These are phyloP conservation scores for Pseudozyma hubeiensis DNA, from an alignment of 1,284 basidiomycete genomes.

Conservation along the genomic window DNA sequence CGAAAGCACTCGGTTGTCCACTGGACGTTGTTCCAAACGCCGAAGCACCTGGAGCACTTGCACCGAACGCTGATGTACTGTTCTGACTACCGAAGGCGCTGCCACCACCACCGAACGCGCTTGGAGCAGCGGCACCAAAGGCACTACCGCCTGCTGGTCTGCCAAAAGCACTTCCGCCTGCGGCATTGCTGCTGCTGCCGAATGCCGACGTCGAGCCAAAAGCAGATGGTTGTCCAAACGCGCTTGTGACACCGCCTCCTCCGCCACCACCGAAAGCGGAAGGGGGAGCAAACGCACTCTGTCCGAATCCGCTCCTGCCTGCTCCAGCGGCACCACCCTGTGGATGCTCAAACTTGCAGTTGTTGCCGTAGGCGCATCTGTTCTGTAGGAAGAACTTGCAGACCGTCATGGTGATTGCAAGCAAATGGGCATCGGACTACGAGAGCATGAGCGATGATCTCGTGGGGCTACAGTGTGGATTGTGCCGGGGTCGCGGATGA, in stretches of 20 bases:
- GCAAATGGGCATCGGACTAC: too few relatives aligned
- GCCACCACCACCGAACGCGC: conserved; percentile 12
- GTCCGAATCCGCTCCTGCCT: conserved; percentile 34
- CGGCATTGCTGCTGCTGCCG: conserved; percentile 15
- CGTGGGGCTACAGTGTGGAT: too few relatives aligned
- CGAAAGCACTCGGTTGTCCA: conserved; percentile 18
- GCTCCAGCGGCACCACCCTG: conserved; percentile 26
- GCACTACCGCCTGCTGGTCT: conserved; percentile 21
- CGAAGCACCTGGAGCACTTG: conserved; percentile 4
- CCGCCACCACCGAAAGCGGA: conserved; percentile 34
- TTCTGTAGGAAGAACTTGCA: conserved; percentile 55
- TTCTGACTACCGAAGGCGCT: conserved; percentile 21
- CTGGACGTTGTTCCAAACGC: conserved; percentile 20
- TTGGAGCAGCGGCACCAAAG: conserved; percentile 23
- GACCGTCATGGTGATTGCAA: conserved; percentile 33
- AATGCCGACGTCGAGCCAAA: conserved; percentile 44
- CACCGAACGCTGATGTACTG: conserved; percentile 17
- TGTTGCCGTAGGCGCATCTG: conserved; percentile 53
- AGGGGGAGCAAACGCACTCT: conserved; percentile 40
- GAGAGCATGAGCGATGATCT: too few relatives aligned
- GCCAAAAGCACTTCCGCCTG: conserved; percentile 16
- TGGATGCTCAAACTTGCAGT: conserved; percentile 55
- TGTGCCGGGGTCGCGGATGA: too few relatives aligned
- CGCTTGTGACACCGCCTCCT: conserved; percentile 7
- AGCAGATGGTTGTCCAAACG: conserved; percentile 36